Base-by-base conservation (phyloP, 2,329 filamentous ascomycete genomes). In the Orbilia javanica region DNA sequence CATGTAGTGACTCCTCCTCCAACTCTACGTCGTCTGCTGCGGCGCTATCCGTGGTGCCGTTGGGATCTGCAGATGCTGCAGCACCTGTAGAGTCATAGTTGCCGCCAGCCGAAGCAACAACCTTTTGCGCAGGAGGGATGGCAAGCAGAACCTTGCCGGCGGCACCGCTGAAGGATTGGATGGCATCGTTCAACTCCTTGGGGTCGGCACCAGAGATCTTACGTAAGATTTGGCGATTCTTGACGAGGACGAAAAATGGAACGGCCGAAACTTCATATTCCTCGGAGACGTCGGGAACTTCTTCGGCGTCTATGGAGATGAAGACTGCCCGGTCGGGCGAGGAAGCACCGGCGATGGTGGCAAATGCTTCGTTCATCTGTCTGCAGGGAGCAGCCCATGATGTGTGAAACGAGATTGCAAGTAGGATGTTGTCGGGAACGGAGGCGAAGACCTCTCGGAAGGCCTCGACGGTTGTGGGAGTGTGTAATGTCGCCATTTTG, bases 351-450 rank as follows among this genome's bases (percentile, higher is more conserved):
- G 79, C 76, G 44, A 79, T 73, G 34, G 60, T 18, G 10, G 57
- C 20, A 46, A 79, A 71, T 46, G 53, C 81, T 75, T 80, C 39
- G 60, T 81, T 90, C 94, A 98, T 98, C 85, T 97, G 94, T 80
- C 92, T 90, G 87, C 96, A 98, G 53, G 96, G 96, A 76, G 94
- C 94, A 31, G 96, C 96, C 96, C 96, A 99, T 80, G 94, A 92
- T 20, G 96, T 94, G 84, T 98, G 92, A 87, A 99, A 99, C 84
- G 94, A 97, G 83, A 97, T 89, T 83, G 97, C 88, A 79, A 95
- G 88, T 77, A 97, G 89, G 15, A 92, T 89, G 15, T 90, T 88
- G 1, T 91, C 83, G 10, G 92, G 89, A 13, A 94, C 87, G 48
- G 89, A 87, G 79, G 87, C 86, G 79, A 93, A 86, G 83, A 92